A percentile compares a stretch with the other conserved stretches of the same genome.
phyloP scores from a whole-genome alignment of 2,329 filamentous ascomycete genomes.

The Xylariaceae sp. region DNA sequence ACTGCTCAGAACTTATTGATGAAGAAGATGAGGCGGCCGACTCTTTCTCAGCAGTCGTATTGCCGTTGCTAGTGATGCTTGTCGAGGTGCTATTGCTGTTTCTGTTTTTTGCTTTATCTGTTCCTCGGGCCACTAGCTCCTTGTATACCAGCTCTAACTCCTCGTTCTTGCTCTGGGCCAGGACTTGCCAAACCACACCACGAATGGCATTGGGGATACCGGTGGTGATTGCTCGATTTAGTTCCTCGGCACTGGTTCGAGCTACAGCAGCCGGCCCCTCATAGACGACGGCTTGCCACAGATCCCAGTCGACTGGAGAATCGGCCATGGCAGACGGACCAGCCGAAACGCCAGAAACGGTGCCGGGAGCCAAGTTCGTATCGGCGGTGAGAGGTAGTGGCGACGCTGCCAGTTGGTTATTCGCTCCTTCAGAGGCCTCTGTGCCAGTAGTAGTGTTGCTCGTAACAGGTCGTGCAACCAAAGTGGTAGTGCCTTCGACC shows the following conservation, averaged over 20 bases:
- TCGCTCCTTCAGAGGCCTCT: constrained; percentile 27
- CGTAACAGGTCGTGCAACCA: constrained; percentile 15
- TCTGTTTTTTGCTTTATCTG: constrained; percentile 68
- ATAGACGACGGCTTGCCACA: constrained; percentile 95
- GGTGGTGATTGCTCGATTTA: constrained; percentile 84
- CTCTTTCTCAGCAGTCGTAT: constrained; percentile 58
- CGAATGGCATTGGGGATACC: constrained; percentile 93
- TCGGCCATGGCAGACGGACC: constrained; percentile 67
- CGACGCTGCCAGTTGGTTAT: constrained; percentile 34
- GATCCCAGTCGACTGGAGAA: constrained; percentile 89
- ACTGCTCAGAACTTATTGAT: constrained; percentile 74
- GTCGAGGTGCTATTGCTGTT: constrained; percentile 50
- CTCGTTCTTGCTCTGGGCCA: constrained; percentile 91
- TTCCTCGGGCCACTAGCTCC: constrained; percentile 73
- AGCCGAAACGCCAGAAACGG: constrained; percentile 72
- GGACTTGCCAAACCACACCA: constrained; percentile 97
- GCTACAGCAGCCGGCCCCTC: constrained; percentile 86
- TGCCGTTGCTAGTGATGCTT: constrained; percentile 50
- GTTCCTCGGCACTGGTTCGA: constrained; percentile 79
- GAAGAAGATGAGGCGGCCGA: constrained; percentile 72
- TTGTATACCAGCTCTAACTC: constrained; percentile 83
- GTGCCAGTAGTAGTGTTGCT: constrained; percentile 25
- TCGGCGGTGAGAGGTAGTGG: constrained; percentile 62
- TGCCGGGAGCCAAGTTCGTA: constrained; percentile 71
- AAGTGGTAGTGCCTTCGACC: constrained; percentile 33